Percentiles rank a stretch among this genome's conserved stretches.
Evolutionary conservation across 225 moss, liverwort and hornwort species (phyloP).

Genomic region (Marchantia polymorpha): DNA sequence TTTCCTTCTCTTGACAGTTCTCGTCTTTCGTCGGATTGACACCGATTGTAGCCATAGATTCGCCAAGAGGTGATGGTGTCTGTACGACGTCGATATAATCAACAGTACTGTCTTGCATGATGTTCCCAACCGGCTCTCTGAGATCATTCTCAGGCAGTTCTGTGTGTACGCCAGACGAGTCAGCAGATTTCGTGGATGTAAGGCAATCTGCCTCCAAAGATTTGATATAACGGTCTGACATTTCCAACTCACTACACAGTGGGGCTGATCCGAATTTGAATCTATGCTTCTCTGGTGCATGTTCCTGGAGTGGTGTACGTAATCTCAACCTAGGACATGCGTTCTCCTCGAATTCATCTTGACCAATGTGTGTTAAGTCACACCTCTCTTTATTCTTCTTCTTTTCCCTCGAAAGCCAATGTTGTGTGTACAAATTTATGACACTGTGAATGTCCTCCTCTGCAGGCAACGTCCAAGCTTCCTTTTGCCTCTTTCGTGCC

Average conservation of each 20-base stretch:
- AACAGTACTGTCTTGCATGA: constrained; percentile 5
- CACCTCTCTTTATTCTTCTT: constrained; percentile 12
- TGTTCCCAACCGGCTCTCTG: not conserved
- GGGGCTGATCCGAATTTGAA: constrained; percentile 3
- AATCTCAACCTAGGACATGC: not conserved
- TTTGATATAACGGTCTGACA: constrained; percentile 5
- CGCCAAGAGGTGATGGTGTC: not conserved
- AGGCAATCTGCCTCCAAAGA: not conserved
- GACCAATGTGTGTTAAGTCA: not conserved
- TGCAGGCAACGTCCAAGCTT: constrained; percentile 30
- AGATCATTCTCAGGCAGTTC: not conserved
- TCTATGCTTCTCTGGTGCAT: constrained; percentile 3
- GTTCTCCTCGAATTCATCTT: not conserved
- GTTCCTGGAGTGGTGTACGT: not conserved
- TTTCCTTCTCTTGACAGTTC: not conserved
- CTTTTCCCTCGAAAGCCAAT: constrained; percentile 24
- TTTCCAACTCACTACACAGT: constrained; percentile 2
- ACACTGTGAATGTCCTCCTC: constrained; percentile 34
- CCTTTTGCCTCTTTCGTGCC: constrained; percentile 10
- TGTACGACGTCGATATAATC: not conserved
- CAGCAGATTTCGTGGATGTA: constrained; percentile 3
- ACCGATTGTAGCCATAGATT: not conserved
- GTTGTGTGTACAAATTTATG: constrained; percentile 32
- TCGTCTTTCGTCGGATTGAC: not conserved
- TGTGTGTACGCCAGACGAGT: not conserved